A percentile compares a stretch with the other conserved stretches of the same genome.
Evolutionary conservation across 495 filamentous ascomycete species (phyloP).

Genomic region (Annulohypoxylon stygium): DNA sequence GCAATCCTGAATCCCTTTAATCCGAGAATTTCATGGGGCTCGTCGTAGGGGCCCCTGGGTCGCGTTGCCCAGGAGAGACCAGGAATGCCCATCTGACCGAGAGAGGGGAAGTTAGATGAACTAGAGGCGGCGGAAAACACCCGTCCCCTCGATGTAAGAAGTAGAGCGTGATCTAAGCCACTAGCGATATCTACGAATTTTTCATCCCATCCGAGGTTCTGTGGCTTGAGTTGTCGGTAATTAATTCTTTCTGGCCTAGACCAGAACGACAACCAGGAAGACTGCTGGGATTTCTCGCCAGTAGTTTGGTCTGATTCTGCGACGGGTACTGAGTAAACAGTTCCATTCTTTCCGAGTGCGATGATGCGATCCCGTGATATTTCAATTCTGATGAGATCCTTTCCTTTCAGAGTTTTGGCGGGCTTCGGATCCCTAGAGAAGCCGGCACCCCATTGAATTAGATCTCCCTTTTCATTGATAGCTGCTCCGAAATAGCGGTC

Average conservation of each 20-base stretch:
- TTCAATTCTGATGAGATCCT: constrained; percentile 77
- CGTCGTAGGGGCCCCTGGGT: constrained; percentile 82
- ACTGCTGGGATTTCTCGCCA: constrained; percentile 65
- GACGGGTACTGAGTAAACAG: constrained; percentile 88
- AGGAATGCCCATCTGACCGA: constrained; percentile 88
- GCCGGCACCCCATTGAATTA: constrained; percentile 90
- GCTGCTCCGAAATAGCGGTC: constrained; percentile 87
- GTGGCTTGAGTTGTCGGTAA: constrained; percentile 78
- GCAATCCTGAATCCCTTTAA: constrained; percentile 70
- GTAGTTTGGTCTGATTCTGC: constrained; percentile 74
- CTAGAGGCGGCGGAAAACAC: constrained; percentile 87
- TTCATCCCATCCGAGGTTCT: constrained; percentile 77
- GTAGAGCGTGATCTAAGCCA: constrained; percentile 85
- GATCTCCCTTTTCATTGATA: constrained; percentile 86
- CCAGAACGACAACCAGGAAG: constrained; percentile 85
- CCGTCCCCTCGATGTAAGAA: constrained; percentile 87
- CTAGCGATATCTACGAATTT: constrained; percentile 77
- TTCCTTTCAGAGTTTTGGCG: constrained; percentile 80
- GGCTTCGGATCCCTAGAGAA: constrained; percentile 72
- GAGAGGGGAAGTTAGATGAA: constrained; percentile 79
- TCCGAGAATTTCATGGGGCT: constrained; percentile 73
- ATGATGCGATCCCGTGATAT: constrained; percentile 87
- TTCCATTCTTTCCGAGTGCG: constrained; percentile 80
- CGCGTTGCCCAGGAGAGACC: constrained; percentile 83
- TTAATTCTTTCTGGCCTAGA: constrained; percentile 66